Percentiles rank a stretch among this genome's conserved stretches.
These are phyloP conservation scores for Stellera chamaejasme DNA, from an alignment of 345 rosid species.

Conservation along the genomic window DNA sequence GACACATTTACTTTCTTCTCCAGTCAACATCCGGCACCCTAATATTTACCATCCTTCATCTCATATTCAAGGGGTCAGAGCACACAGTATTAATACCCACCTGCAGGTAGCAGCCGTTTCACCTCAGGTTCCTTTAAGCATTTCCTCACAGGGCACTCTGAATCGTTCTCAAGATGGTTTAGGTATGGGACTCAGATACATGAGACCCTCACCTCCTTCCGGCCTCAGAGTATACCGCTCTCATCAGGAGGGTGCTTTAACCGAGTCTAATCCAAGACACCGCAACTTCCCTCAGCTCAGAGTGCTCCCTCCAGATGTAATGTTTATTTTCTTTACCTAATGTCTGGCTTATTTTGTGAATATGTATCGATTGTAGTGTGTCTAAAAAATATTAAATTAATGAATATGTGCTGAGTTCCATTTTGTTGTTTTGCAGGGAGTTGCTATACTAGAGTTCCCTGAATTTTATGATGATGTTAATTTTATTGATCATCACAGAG, in stretches of 20 bases:
- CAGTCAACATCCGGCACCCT: conserved; percentile 27
- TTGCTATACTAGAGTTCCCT: conserved; percentile 49
- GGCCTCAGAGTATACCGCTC: conserved; percentile 44
- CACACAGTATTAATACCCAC: conserved; percentile 33
- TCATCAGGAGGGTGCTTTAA: conserved; percentile 22
- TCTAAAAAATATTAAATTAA: neutral
- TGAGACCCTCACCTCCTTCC: conserved; percentile 37
- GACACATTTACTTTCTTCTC: conserved; percentile 31
- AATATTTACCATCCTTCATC: conserved; percentile 35
- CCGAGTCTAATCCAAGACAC: conserved; percentile 36
- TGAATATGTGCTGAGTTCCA: neutral
- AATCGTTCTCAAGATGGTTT: conserved; percentile 36
- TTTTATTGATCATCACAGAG: conserved; percentile 63
- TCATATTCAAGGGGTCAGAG: conserved; percentile 53
- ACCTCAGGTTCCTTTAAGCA: conserved; percentile 28
- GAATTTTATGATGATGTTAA: conserved; percentile 41
- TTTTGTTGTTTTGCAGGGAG: conserved; percentile 41
- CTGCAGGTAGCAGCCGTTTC: conserved; percentile 46
- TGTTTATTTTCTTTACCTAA: neutral
- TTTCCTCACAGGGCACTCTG: conserved; percentile 30
- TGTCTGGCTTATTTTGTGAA: conserved; percentile 3
- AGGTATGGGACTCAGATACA: conserved; percentile 42
- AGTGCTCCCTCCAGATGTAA: conserved; percentile 56
- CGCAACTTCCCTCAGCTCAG: conserved; percentile 47
- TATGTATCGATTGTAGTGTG: neutral